phyloP scores from a whole-genome alignment of 163 green algal species.

The Botryococcus braunii region DNA sequence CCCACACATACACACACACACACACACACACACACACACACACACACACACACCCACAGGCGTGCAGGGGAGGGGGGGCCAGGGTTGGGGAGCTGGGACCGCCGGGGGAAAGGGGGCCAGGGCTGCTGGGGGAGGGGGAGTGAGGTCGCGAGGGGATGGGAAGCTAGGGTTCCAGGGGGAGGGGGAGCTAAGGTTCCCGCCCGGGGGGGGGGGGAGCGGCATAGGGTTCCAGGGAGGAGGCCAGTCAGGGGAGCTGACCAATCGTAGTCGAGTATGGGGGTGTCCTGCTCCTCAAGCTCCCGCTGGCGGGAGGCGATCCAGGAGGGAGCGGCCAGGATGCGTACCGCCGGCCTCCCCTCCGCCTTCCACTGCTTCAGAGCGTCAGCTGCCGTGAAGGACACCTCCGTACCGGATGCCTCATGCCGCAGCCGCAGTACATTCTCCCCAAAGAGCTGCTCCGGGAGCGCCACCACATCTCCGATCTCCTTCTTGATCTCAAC shows the following conservation, averaged over 20 bases:
- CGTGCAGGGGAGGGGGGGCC: background rate
- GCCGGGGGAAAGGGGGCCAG: background rate
- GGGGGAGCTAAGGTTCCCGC: background rate
- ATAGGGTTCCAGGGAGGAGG: background rate
- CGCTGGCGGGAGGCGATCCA: constrained; percentile 51
- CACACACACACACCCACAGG: no score
- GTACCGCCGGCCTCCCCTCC: constrained; percentile 43
- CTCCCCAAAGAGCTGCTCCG: constrained; percentile 81
- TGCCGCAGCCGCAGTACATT: constrained; percentile 64
- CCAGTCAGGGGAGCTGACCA: constrained; percentile 34
- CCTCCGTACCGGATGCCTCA: constrained; percentile 35
- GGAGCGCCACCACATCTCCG: constrained; percentile 28
- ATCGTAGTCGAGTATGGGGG: constrained; percentile 66
- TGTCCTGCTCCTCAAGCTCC: constrained; percentile 56
- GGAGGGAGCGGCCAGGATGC: constrained; percentile 48
- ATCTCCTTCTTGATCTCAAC: constrained; percentile 35
- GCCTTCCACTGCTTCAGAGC: constrained; percentile 54
- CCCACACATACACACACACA: no score
- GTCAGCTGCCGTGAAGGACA: constrained; percentile 67
- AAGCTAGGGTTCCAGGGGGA: background rate
- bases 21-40: no score
- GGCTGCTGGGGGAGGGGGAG: background rate
- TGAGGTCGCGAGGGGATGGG: background rate
- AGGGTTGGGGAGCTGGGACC: background rate
- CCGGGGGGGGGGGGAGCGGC: background rate